Percentiles rank a stretch among this genome's conserved stretches.
Evolutionary conservation across 2,329 filamentous ascomycete species (phyloP).

Genomic region (Diaporthe velutina): DNA sequence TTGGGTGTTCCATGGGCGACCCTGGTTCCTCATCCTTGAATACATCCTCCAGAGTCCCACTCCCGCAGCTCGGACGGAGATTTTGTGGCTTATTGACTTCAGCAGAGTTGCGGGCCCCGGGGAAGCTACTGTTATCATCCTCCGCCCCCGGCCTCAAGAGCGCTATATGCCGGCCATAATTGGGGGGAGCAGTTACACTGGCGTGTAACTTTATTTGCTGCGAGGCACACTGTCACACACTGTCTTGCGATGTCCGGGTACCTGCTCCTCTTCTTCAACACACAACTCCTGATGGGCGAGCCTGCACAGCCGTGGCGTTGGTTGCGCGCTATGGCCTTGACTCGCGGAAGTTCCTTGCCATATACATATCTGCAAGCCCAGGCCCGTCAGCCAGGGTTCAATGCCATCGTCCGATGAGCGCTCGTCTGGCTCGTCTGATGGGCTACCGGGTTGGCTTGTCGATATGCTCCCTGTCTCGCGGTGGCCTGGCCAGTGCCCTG

Average conservation of each 20-base stretch:
- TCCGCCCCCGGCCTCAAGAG: neutral
- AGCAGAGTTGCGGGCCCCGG: conserved; percentile 29
- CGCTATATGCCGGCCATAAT: conserved; percentile 17
- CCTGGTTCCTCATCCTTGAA: conserved; percentile 2
- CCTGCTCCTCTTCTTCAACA: conserved; percentile 23
- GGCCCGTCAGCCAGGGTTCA: conserved; percentile 3
- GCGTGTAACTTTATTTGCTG: conserved; percentile 21
- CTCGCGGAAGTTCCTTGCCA: conserved; percentile 5
- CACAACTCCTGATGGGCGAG: neutral
- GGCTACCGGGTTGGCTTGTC: conserved; percentile 30
- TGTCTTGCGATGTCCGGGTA: conserved; percentile 33
- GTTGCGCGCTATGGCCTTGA: conserved; percentile 8
- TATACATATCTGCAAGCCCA: conserved; percentile 8
- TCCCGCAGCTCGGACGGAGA: conserved; percentile 14
- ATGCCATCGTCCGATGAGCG: conserved; percentile 16
- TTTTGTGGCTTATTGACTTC: conserved; percentile 5
- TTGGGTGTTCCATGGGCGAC: conserved; percentile 8
- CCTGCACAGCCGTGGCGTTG: conserved; percentile 22
- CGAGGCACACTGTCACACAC: conserved; percentile 29
- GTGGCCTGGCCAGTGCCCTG: conserved; percentile 14
- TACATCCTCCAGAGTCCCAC: conserved; percentile 15
- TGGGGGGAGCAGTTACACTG: conserved; percentile 8
- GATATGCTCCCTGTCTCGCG: conserved; percentile 16
- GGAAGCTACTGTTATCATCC: neutral
- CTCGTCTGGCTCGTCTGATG: conserved; percentile 31